Conservation (phyloP, 768 basidiomycete genomes). For the Podaxis sp. region DNA sequence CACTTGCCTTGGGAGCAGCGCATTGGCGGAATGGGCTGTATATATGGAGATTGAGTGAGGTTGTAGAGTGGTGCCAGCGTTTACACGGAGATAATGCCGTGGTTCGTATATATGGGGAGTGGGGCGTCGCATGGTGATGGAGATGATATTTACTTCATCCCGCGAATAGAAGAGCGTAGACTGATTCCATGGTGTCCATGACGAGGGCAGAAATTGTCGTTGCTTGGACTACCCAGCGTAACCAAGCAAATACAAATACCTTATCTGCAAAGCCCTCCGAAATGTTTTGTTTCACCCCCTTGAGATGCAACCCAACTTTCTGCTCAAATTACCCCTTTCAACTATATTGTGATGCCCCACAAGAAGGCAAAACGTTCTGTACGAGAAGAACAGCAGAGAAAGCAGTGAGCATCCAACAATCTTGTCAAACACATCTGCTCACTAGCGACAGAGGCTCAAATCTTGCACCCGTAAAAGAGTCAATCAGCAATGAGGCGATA, state of each 20-base stretch:
- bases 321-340: not conserved
- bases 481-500: constrained; percentile 49
- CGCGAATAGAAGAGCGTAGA: too few relatives aligned
- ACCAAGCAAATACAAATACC: not conserved
- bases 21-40: too few relatives aligned
- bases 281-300: not conserved
- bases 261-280: not conserved
- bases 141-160: too few relatives aligned
- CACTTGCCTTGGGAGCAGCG: too few relatives aligned
- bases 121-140: too few relatives aligned
- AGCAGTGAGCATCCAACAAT: constrained; percentile 32
- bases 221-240: not conserved
- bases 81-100: too few relatives aligned
- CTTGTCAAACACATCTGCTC: not conserved
- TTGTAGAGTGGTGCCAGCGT: too few relatives aligned
- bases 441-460: constrained; percentile 40
- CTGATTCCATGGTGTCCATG: too few relatives aligned
- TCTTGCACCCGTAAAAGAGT: constrained; percentile 40
- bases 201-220: too few relatives aligned
- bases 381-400: constrained; percentile 36
- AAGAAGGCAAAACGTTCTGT: constrained; percentile 54
- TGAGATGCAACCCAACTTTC: not conserved
- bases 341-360: constrained; percentile 49
- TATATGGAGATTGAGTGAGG: too few relatives aligned
- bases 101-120: too few relatives aligned